Evolutionary conservation across 1,284 basidiomycete genomes (phyloP), one percentile per base, ranked within the genome.

Genomic region (Malassezia sp.): DNA sequence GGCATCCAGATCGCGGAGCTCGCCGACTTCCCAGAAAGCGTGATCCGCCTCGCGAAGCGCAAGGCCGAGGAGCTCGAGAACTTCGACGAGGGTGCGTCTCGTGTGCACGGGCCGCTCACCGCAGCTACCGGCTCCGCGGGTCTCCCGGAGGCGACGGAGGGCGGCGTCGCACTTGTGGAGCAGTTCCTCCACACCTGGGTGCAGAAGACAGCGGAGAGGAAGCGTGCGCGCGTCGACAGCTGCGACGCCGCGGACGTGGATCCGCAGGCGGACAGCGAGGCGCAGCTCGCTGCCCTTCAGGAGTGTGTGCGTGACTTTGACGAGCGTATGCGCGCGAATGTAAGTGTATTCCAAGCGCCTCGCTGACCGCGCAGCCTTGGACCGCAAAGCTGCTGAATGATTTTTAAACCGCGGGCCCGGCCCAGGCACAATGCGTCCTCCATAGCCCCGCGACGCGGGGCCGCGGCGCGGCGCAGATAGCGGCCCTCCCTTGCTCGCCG

Each of bases 1-100:
- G 93, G 93, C 72, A 97, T 99, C 35, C 90, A 97, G 60, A 93
- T 99, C 17, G 93, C 93, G 0, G 80, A 91, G 68, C 75, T 97
- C 28, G 91, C 93, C 10, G 87, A 91, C 66, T 97, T 99, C 73
- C 93, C 91, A 0, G 84, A 90, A 45, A 82, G 80, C 53, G 90
- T 97, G 4, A 80, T 96, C 52, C 85, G 83, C 75, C 85, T 89
- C 40, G 93, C 93, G 4, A 87, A 86, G 72, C 78, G 83, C 36
- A 97, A 96, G 68, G 91, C 91, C 0, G 86, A 91, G 59, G 91
- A 96, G 59, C 75, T 99, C 23, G 93, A 99, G 73, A n/a, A n/a
- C n/a, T n/a, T n/a, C n/a, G n/a, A n/a, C n/a, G n/a, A n/a, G n/a
- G n/a, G n/a, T n/a, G n/a, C n/a, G n/a, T n/a, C n/a, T n/a, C n/a